A percentile compares a stretch with the other conserved stretches of the same genome.
Evolutionary conservation across 2,329 filamentous ascomycete species (phyloP).

Genomic region (Cephalotrichum gorgonifer): DNA sequence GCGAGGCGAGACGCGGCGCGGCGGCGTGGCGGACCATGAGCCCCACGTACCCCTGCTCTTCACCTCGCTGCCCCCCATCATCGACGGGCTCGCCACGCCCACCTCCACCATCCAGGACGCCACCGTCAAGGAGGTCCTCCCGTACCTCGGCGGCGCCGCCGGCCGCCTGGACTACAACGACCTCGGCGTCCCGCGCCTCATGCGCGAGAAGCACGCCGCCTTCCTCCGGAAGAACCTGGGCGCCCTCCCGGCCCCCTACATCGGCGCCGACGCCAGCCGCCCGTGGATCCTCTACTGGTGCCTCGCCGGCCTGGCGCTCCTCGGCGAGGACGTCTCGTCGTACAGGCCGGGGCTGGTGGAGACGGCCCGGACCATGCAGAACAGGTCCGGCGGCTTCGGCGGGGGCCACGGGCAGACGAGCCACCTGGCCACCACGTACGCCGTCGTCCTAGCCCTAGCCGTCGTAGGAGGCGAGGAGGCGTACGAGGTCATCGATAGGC

Average conservation of each 20-base stretch:
- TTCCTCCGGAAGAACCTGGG: conserved; percentile 52
- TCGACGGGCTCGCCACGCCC: conserved; percentile 55
- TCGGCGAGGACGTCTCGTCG: conserved; percentile 62
- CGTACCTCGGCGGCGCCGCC: conserved; percentile 50
- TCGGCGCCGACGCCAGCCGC: conserved; percentile 71
- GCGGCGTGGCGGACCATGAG: background rate
- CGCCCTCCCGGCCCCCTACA: conserved; percentile 59
- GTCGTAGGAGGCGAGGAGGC: conserved; percentile 67
- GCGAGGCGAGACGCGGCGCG: background rate
- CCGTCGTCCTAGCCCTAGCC: conserved; percentile 66
- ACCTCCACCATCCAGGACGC: conserved; percentile 59
- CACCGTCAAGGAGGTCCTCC: conserved; percentile 58
- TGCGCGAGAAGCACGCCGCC: conserved; percentile 47
- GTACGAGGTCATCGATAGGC: conserved; percentile 69
- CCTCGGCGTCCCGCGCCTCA: conserved; percentile 65
- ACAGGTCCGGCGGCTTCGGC: conserved; percentile 74
- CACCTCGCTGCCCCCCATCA: conserved; percentile 47
- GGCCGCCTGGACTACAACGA: conserved; percentile 49
- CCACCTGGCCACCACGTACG: conserved; percentile 85
- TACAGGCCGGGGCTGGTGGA: conserved; percentile 62
- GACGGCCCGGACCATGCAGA: conserved; percentile 75
- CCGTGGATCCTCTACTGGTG: conserved; percentile 97
- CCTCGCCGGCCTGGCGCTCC: conserved; percentile 60
- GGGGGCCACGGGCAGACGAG: conserved; percentile 86
- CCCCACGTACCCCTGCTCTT: conserved; percentile 43